Evolutionary conservation across 2,329 filamentous ascomycete genomes (phyloP).

Genomic region (Elsinoe ampelina): DNA sequence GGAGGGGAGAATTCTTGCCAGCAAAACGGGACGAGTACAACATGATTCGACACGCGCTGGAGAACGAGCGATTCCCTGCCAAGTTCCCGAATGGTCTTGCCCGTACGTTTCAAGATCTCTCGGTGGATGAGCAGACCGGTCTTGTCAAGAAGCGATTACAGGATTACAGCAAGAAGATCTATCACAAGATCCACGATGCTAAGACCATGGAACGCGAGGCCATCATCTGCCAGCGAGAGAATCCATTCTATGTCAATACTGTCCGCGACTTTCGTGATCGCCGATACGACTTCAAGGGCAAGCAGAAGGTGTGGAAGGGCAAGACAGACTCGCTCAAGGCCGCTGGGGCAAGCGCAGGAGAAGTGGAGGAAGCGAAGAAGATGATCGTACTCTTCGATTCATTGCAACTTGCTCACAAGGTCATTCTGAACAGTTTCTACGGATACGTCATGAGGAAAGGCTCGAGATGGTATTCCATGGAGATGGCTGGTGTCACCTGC

Average conservation of each 20-base stretch:
- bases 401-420: constrained; percentile 91
- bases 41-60: constrained; percentile 87
- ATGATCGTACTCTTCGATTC: constrained; percentile 98
- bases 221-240: constrained; percentile 96
- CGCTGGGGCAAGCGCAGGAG: constrained; percentile 61
- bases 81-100: constrained; percentile 60
- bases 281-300: constrained; percentile 95
- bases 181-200: constrained; percentile 96
- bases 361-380: constrained; percentile 93
- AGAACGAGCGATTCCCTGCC: constrained; percentile 86
- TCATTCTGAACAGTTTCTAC: constrained; percentile 98
- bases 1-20: constrained; percentile 94
- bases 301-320: constrained; percentile 97
- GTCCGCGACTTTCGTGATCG: constrained; percentile 94
- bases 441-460: constrained; percentile 99
- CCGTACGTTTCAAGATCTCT: constrained; percentile 71
- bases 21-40: constrained; percentile 98
- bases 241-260: constrained; percentile 96
- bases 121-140: constrained; percentile 68
- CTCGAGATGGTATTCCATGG: constrained; percentile 97
- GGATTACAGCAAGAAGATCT: constrained; percentile 95
- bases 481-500: constrained; percentile 98
- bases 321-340: constrained; percentile 83
- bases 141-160: constrained; percentile 80
- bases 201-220: constrained; percentile 89